Evolutionary conservation across 768 basidiomycete genomes (phyloP), one percentile per base, ranked within the genome.

Genomic region (Termitomyces titanicus): DNA sequence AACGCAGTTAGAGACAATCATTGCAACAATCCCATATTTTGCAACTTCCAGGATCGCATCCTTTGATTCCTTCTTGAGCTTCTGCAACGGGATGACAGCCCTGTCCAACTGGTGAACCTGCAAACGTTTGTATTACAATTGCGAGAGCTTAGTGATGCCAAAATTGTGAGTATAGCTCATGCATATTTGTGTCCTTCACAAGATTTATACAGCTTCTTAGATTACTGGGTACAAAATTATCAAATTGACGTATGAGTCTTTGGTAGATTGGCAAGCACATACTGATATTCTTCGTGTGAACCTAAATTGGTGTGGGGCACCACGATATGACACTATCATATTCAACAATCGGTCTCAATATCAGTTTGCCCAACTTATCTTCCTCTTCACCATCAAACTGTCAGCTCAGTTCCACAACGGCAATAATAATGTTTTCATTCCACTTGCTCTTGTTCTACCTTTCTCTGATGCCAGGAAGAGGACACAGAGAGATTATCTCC

Each of bases 351-450:
- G 5, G 5, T 11, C 4, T 7, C 38, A 18, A 39, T 20, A 33
- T 13, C 42, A 39, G 8, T 56, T 56, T 56, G 55, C 48, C 17
- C 31, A 29, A 4, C 24, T 56, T 10, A 20, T 51, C 20, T 51
- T 50, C 24, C 13, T 51, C 20, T 56, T 56, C 48, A 50, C 55
- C 13, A 13, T 39, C 38, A 39, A 39, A 39, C 12, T 39, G 18
- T 15, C 12, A 15, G 12, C 38, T 18, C 3, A 5, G 12, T 11
- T 50, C 24, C 29, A 33, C 3, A 9, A 20, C 33, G 11, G 38
- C 29, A 18, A 24, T 4, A 12, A 31, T 11, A 5, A 17, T 40
- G 27, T 20, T 10, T 4, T 18, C 3, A 43, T 51, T 31, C 40
- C 51, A 11, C 37, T 55, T 15, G 54, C 47, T 20, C 37, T 47